Conservation (phyloP, 1,284 basidiomycete genomes). For the Ganoderma multipileum region DNA sequence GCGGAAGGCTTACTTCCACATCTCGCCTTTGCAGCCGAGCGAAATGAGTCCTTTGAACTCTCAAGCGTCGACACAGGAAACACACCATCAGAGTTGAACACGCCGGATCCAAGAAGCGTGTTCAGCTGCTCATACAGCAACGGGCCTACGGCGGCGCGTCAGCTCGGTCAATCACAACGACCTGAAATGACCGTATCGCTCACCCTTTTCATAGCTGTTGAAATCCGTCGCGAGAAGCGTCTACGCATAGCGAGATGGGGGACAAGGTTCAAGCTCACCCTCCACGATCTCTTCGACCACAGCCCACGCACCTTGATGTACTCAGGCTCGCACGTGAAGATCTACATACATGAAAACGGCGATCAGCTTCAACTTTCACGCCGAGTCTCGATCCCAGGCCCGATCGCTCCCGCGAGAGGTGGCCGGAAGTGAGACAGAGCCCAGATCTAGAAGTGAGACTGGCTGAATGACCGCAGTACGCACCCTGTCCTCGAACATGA, state of each 20-base stretch:
- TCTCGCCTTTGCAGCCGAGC: conserved; percentile 30
- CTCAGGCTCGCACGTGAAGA: conserved; percentile 41
- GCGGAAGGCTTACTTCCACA: conserved; percentile 38
- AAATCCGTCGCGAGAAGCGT: conserved; percentile 42
- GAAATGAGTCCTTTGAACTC: neutral
- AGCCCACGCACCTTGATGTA: conserved; percentile 35
- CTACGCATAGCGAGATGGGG: conserved; percentile 11
- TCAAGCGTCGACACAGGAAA: neutral
- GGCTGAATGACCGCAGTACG: conserved; percentile 5
- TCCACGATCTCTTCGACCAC: neutral
- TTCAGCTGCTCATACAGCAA: conserved; percentile 26
- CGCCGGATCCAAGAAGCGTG: conserved; percentile 43
- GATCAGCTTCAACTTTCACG: neutral
- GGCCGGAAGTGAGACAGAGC: neutral
- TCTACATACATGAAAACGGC: conserved; percentile 25
- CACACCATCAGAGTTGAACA: conserved; percentile 48
- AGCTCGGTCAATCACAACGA: neutral
- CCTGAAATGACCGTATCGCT: too few species aligned
- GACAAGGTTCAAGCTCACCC: too few species aligned
- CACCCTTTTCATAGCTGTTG: conserved; percentile 38
- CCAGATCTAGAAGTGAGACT: too few species aligned
- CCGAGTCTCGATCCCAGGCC: neutral
- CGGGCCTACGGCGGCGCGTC: conserved; percentile 18
- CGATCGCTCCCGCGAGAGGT: neutral
- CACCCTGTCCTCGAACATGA: conserved; percentile 36